These are phyloP conservation scores for Candida ovalis DNA, from an alignment of 805 yeast species.

Conservation along the genomic window DNA sequence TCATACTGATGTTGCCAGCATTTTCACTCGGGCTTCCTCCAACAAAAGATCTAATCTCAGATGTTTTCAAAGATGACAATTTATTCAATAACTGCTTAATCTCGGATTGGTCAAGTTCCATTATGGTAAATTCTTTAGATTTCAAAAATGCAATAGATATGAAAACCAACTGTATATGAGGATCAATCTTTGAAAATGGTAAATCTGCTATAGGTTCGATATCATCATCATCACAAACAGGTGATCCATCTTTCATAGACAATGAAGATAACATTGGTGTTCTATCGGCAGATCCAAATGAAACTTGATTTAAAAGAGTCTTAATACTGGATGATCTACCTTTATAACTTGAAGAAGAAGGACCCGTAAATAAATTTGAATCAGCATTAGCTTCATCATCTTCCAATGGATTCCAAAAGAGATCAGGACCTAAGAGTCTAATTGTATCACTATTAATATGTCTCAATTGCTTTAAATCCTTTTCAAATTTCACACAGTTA, in stretches of 20 bases:
- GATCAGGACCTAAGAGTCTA: conserved; percentile 49
- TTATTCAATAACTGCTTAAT: conserved; percentile 72
- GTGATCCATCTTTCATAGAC: conserved; percentile 3
- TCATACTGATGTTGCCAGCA: conserved; percentile 1
- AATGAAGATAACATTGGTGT: conserved; percentile 29
- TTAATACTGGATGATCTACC: conserved; percentile 31
- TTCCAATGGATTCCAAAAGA: conserved; percentile 52
- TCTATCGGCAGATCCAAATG: conserved; percentile 21
- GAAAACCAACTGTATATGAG: conserved; percentile 73
- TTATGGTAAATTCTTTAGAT: conserved; percentile 69
- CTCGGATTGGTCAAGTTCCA: conserved; percentile 89
- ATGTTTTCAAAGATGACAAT: conserved; percentile 40
- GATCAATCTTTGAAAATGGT: conserved; percentile 62
- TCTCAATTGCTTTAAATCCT: conserved; percentile 22
- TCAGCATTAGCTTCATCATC: conserved; percentile 15
- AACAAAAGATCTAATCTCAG: conserved; percentile 27
- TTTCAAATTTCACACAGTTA: conserved; percentile 22
- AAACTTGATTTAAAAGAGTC: conserved; percentile 25
- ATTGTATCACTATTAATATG: conserved; percentile 20
- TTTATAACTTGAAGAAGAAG: conserved; percentile 2
- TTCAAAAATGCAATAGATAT: conserved; percentile 75
- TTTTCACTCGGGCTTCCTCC: conserved; percentile 11
- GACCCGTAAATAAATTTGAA: conserved; percentile 3
- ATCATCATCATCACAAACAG: conserved; percentile 10
- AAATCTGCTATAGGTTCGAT: conserved; percentile 28